Evolutionary conservation across 352 stramenopile genomes (phyloP), one percentile per base, ranked within the genome.

Genomic region (Globisporangium nagaii): DNA sequence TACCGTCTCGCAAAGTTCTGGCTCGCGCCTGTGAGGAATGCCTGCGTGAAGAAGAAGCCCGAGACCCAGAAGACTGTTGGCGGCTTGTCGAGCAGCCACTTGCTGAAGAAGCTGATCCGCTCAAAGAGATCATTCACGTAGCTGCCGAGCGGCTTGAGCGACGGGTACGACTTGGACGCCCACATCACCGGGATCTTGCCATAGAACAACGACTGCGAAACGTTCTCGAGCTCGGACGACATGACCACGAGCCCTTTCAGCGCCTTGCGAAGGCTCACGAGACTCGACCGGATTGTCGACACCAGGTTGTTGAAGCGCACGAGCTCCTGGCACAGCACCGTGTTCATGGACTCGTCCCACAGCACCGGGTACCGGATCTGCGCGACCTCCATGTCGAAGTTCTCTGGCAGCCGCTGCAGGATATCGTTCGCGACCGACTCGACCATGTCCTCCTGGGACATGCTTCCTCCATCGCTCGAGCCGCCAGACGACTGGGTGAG

Each of bases 21-120:
- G 54, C 93, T 92, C 36, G 88, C 92, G 28, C 94, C 93, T 0
- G 94, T 98, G 41, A 98, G 69, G 66, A 98, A 98, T 13, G 93
- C 92, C 70, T 98, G 88, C 3, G 94, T 96, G 72, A 98, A 98
- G 70, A 98, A 98, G 65, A 98, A 98, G 1, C 93, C 91, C 19
- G 80, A 95, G 52, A 98, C 83, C 94, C 93, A 98, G 66, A 95
- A 98, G 8, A 96, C 80, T 9, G 77, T 66, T 4, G 92, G 93
- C 12, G 90, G 75, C 19, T 86, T 90, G 48, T 92, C 73, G 27
- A 96, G 63, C 8, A 98, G 64, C 94, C 94, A 98, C 43, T 84
- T 80, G 58, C 72, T 73, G 47, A 97, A 96, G 53, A 98, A 98
- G 6, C 69, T 48, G 43, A 98, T 87, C 15, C 94, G 84, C 52